Evolutionary conservation across 305 asterid genomes (phyloP).

Genomic region (Fraxinus dipetala): DNA sequence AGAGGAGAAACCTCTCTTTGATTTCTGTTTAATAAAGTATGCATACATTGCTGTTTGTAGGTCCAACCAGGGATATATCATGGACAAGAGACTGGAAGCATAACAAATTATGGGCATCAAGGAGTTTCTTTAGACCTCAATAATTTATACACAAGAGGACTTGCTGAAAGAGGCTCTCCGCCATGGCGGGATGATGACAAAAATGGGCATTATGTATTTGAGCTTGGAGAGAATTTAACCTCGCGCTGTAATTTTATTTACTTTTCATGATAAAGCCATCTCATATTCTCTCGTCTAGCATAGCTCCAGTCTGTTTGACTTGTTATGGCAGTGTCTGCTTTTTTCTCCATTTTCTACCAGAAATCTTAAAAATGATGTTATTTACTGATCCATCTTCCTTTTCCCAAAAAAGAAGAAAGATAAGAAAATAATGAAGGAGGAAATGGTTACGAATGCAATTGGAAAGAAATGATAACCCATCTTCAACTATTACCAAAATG

Average conservation of each 20-base stretch:
- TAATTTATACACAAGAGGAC: conserved; percentile 57
- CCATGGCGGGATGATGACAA: conserved; percentile 90
- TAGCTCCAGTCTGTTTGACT: background rate
- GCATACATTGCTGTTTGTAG: conserved; percentile 75
- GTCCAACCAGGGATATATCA: conserved; percentile 83
- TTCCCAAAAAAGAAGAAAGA: background rate
- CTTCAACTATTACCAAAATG: conserved; percentile 40
- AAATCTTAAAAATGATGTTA: background rate
- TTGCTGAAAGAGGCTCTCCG: conserved; percentile 78
- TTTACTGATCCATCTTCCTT: background rate
- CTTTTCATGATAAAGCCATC: background rate
- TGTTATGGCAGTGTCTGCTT: background rate
- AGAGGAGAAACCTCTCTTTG: background rate
- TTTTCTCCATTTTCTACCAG: background rate
- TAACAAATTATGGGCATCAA: conserved; percentile 71
- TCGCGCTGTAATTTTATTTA: conserved; percentile 67
- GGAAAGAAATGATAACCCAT: conserved; percentile 24
- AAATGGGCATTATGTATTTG: conserved; percentile 93
- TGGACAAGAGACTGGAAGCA: conserved; percentile 70
- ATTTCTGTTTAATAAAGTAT: conserved; percentile 8
- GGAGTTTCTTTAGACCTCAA: conserved; percentile 53
- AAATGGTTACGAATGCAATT: background rate
- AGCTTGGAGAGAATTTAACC: conserved; percentile 94
- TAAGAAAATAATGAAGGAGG: background rate
- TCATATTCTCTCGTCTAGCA: background rate